These are phyloP conservation scores for Magnaporthiopsis poae DNA, from an alignment of 2,329 filamentous ascomycete genomes.

Conservation along the genomic window DNA sequence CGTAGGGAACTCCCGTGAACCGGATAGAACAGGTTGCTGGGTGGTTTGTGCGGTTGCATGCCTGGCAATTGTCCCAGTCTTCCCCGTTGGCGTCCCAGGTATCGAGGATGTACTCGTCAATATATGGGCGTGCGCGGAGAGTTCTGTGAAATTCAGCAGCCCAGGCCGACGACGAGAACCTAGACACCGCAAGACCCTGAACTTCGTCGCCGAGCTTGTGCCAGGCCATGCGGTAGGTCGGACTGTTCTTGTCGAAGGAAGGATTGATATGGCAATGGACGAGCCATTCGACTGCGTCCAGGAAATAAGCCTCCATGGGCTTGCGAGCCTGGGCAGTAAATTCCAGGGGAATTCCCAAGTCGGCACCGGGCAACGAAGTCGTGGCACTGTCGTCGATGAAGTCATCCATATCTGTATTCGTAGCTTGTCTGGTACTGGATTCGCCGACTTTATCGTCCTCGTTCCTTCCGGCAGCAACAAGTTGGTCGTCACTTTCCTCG, in stretches of 20 bases:
- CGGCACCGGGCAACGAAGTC: conserved; percentile 23
- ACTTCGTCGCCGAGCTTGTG: conserved; percentile 63
- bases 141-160: conserved; percentile 54
- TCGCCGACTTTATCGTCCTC: neutral
- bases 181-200: conserved; percentile 55
- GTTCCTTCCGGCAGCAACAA: neutral
- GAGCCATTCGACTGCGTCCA: conserved; percentile 68
- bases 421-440: neutral
- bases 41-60: conserved; percentile 61
- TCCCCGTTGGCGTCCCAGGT: conserved; percentile 13
- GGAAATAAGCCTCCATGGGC: conserved; percentile 63
- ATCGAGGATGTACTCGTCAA: conserved; percentile 39
- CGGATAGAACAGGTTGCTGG: conserved; percentile 54
- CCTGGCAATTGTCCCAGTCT: conserved; percentile 46
- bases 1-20: conserved; percentile 58
- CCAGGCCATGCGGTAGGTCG: conserved; percentile 60
- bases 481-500: conserved; percentile 19
- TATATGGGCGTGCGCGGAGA: conserved; percentile 54
- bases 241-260: conserved; percentile 51
- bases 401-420: conserved; percentile 32
- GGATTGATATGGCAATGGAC: conserved; percentile 71
- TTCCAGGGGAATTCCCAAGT: conserved; percentile 50
- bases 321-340: conserved; percentile 59
- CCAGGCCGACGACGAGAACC: conserved; percentile 65
- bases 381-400: conserved; percentile 59